Evolutionary conservation across 1,139 yeast genomes (phyloP).

Genomic region (Candida tropicalis): DNA sequence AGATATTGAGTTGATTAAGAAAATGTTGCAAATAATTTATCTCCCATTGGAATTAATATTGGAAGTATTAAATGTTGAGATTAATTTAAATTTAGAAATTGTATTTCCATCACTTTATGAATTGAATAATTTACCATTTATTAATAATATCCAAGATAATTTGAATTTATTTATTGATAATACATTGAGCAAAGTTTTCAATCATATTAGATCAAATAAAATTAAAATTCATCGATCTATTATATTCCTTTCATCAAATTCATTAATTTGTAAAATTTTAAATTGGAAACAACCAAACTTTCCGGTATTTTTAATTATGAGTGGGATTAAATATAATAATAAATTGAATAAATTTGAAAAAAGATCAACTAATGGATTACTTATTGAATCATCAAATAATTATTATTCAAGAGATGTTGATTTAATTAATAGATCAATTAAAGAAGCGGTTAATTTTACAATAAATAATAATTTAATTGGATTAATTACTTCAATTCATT

Average conservation of each 20-base stretch:
- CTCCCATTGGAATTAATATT: slow-evolving; percentile 69
- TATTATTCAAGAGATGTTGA: slow-evolving; percentile 32
- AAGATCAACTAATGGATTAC: slow-evolving; percentile 46
- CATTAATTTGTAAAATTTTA: slow-evolving; percentile 84
- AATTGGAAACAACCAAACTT: slow-evolving; percentile 99
- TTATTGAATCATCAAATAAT: slow-evolving; percentile 23
- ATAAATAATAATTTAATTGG: slow-evolving; percentile 84
- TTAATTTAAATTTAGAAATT: slow-evolving; percentile 77
- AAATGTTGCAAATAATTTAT: slow-evolving; percentile 45
- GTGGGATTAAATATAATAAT: slow-evolving; percentile 54
- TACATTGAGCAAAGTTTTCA: slow-evolving; percentile 71
- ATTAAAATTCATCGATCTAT: slow-evolving; percentile 49
- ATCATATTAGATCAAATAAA: slow-evolving; percentile 66
- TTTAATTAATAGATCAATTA: slow-evolving; percentile 45
- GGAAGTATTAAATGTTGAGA: slow-evolving; percentile 52
- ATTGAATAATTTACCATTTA: slow-evolving; percentile 54
- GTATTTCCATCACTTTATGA: slow-evolving; percentile 80
- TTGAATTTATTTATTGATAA: slow-evolving; percentile 77
- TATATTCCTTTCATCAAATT: slow-evolving; percentile 82
- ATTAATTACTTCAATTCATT: slow-evolving; percentile 69
- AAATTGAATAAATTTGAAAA: slow-evolving; percentile 34
- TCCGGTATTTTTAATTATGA: slow-evolving; percentile 87
- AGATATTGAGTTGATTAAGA: slow-evolving; percentile 41
- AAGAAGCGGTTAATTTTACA: slow-evolving; percentile 66
- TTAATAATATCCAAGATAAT: slow-evolving; percentile 47